Conservation (phyloP, 495 filamentous ascomycete species). For the Penicillium silybi region DNA sequence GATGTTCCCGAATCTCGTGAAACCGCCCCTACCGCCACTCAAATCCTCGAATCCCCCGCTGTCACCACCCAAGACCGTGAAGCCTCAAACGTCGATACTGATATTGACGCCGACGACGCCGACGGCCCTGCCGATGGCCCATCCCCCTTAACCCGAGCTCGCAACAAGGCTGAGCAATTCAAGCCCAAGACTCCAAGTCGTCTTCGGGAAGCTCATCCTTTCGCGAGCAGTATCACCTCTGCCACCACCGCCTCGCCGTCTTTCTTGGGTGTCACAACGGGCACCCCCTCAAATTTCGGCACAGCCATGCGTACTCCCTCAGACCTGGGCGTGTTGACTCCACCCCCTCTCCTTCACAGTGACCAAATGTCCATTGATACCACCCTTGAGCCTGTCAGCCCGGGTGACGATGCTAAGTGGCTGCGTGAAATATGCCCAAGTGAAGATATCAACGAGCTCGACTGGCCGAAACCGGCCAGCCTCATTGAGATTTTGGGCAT, state of each 20-base stretch:
- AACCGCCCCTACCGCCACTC: background rate
- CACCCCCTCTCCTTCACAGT: background rate
- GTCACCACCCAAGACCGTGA: background rate
- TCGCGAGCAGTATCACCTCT: constrained; percentile 21
- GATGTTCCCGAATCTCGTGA: background rate
- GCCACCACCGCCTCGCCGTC: background rate
- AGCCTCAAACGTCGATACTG: background rate
- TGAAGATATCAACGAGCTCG: background rate
- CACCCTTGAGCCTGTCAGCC: background rate
- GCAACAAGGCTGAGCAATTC: constrained; percentile 39
- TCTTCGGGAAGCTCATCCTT: constrained; percentile 38
- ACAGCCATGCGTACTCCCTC: background rate
- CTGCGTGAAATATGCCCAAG: background rate
- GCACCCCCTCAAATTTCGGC: background rate
- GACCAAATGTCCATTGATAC: constrained; percentile 6
- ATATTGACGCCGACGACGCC: background rate
- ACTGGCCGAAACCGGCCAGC: background rate
- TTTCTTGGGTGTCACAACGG: background rate
- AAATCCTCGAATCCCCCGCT: background rate
- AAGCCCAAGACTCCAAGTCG: constrained; percentile 47
- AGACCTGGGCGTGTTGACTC: background rate
- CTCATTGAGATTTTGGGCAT: background rate
- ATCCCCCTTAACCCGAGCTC: constrained; percentile 26
- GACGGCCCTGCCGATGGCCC: background rate
- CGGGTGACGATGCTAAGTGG: constrained; percentile 2